A percentile compares a stretch with the other conserved stretches of the same genome.
Evolutionary conservation across 768 basidiomycete genomes (phyloP).

Genomic region (Pisolithus sp.): DNA sequence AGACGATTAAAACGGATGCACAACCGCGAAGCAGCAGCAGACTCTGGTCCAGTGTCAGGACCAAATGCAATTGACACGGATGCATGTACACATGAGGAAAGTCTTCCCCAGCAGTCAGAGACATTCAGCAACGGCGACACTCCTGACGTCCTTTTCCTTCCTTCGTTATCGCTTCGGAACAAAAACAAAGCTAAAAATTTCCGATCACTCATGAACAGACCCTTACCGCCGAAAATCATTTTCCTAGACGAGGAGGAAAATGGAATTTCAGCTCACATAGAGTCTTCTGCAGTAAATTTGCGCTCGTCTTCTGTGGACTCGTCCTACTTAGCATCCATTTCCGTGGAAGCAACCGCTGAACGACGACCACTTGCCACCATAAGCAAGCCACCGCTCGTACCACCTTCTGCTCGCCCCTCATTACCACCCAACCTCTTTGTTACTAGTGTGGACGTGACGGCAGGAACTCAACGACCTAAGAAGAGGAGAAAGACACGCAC

Average conservation of each 20-base stretch:
- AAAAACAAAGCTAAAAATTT: constrained; percentile 74
- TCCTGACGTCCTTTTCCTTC: constrained; percentile 19
- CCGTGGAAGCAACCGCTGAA: not conserved
- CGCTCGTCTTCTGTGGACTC: not conserved
- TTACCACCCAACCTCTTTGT: constrained; percentile 63
- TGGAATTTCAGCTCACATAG: not conserved
- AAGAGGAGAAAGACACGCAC: constrained; percentile 29
- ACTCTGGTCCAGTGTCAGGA: constrained; percentile 29
- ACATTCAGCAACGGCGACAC: constrained; percentile 2
- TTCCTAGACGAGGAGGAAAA: constrained; percentile 31
- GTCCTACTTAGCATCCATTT: not conserved
- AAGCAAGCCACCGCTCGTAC: constrained; percentile 37
- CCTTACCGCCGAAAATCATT: constrained; percentile 45
- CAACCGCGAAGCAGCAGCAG: constrained; percentile 14
- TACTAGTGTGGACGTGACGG: constrained; percentile 67
- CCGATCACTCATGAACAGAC: constrained; percentile 42
- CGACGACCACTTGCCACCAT: constrained; percentile 3
- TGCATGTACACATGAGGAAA: not conserved
- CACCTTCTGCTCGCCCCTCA: constrained; percentile 56
- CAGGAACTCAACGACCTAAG: constrained; percentile 28
- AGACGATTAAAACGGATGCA: constrained; percentile 41
- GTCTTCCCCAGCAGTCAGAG: no score
- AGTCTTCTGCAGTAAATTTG: not conserved
- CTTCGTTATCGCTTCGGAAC: constrained; percentile 50
- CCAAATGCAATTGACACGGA: constrained; percentile 32